Evolutionary conservation across 1,284 basidiomycete genomes (phyloP).

Genomic region (Exobasidium rhododendri): DNA sequence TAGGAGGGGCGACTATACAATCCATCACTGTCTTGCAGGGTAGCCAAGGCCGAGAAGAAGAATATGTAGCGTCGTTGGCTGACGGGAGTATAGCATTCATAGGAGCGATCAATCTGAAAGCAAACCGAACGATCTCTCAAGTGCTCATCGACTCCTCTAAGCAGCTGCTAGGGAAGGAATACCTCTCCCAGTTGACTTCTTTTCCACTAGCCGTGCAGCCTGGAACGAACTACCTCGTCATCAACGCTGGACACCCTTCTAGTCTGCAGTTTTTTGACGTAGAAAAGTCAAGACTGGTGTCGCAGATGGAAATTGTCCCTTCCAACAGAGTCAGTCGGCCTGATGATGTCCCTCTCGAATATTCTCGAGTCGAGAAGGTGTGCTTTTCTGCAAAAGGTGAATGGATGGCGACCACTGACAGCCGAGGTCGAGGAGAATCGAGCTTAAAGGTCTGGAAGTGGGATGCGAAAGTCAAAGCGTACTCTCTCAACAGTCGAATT

Average conservation of each 20-base stretch:
- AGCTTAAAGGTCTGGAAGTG: conserved; percentile 90
- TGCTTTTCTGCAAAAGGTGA: conserved; percentile 65
- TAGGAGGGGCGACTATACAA: conserved; percentile 73
- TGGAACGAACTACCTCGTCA: conserved; percentile 58
- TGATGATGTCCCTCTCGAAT: conserved; percentile 75
- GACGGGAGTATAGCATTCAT: conserved; percentile 82
- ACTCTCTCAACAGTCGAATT: conserved; percentile 75
- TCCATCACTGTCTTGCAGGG: conserved; percentile 63
- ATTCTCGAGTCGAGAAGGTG: conserved; percentile 71
- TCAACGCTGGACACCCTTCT: conserved; percentile 90
- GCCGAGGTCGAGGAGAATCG: conserved; percentile 66
- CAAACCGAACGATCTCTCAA: conserved; percentile 71
- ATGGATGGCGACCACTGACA: conserved; percentile 92
- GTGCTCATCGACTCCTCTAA: conserved; percentile 57
- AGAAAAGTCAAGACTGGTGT: conserved; percentile 67
- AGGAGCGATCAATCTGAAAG: conserved; percentile 68
- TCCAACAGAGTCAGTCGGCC: conserved; percentile 84
- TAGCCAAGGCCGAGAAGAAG: conserved; percentile 64
- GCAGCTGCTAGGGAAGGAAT: conserved; percentile 21
- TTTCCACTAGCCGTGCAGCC: conserved; percentile 47
- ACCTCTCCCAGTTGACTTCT: conserved; percentile 11
- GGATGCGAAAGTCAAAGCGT: conserved; percentile 59
- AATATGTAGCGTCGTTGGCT: conserved; percentile 76
- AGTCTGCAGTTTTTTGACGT: conserved; percentile 88
- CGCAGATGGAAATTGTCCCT: conserved; percentile 87